Conservation (phyloP, 352 stramenopile species). For the Ochromonadaceae sp. region DNA sequence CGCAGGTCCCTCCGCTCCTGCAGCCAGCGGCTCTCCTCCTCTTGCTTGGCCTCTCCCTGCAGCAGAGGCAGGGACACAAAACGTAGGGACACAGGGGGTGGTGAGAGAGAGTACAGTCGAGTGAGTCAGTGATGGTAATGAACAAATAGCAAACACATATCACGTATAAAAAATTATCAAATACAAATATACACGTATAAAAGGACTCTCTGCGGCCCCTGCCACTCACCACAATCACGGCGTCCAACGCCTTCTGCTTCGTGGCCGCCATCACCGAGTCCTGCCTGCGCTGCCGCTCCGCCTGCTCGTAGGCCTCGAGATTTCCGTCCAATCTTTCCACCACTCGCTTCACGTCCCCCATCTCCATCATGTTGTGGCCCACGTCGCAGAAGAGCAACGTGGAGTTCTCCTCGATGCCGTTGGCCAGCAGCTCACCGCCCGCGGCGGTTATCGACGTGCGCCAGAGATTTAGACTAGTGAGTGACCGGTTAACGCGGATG, state of each 20-base stretch:
- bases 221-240: neutral
- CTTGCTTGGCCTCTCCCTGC: neutral
- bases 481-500: constrained; percentile 22
- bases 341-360: constrained; percentile 7
- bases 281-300: neutral
- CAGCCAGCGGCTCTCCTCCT: neutral
- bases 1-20: neutral
- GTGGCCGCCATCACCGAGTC: neutral
- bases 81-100: too few species aligned
- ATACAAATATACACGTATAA: neutral
- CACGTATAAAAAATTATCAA: neutral
- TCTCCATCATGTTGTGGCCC: constrained; percentile 13
- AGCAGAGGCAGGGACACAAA: neutral
- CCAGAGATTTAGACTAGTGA: constrained; percentile 35
- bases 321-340: neutral
- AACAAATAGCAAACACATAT: neutral
- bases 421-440: constrained; percentile 22
- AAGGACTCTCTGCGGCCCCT: neutral
- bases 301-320: neutral
- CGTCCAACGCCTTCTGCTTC: neutral
- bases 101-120: too few species aligned
- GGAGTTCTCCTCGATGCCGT: neutral
- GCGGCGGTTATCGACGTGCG: constrained; percentile 17
- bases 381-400: constrained; percentile 19
- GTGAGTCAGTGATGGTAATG: neutral